phyloP scores from a whole-genome alignment of 2,329 filamentous ascomycete species.

The Reticulascus tulasneorum region DNA sequence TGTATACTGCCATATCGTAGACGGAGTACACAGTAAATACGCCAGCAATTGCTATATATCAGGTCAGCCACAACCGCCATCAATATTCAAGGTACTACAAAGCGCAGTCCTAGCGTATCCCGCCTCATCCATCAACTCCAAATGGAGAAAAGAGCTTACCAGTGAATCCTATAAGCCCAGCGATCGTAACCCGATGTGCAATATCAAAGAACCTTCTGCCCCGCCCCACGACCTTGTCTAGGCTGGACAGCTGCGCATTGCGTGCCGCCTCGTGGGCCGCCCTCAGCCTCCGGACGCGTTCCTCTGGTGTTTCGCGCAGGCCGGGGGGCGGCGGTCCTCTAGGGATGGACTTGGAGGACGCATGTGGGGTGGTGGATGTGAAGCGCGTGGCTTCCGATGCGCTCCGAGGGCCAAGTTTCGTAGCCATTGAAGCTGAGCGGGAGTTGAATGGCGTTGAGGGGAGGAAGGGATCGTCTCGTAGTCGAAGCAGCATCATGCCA shows the following conservation, averaged over 20 bases:
- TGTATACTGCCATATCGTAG: constrained; percentile 58
- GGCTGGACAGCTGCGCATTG: constrained; percentile 50
- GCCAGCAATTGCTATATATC: constrained; percentile 50
- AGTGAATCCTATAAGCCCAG: constrained; percentile 52
- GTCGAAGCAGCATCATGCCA: not conserved
- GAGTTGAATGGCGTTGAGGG: not conserved
- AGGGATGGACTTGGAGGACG: constrained; percentile 55
- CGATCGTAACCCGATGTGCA: constrained; percentile 52
- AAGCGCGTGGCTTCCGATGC: constrained; percentile 77
- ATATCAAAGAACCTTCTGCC: constrained; percentile 50
- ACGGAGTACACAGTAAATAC: constrained; percentile 56
- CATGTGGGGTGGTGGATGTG: constrained; percentile 54
- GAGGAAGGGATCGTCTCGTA: not conserved
- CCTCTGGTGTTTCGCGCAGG: constrained; percentile 66
- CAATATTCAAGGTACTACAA: no score
- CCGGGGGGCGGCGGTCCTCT: constrained; percentile 19
- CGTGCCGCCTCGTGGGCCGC: constrained; percentile 65
- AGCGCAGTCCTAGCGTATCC: no score
- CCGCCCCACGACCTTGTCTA: constrained; percentile 46
- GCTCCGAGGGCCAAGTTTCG: constrained; percentile 56
- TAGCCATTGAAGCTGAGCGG: constrained; percentile 30
- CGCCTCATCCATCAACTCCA: no score
- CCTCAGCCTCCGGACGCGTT: constrained; percentile 65
- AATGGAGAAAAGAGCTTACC: constrained; percentile 31
- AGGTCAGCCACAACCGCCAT: no score